Evolutionary conservation across 441 rosid species (phyloP).

Genomic region (Macaranga tanarius): DNA sequence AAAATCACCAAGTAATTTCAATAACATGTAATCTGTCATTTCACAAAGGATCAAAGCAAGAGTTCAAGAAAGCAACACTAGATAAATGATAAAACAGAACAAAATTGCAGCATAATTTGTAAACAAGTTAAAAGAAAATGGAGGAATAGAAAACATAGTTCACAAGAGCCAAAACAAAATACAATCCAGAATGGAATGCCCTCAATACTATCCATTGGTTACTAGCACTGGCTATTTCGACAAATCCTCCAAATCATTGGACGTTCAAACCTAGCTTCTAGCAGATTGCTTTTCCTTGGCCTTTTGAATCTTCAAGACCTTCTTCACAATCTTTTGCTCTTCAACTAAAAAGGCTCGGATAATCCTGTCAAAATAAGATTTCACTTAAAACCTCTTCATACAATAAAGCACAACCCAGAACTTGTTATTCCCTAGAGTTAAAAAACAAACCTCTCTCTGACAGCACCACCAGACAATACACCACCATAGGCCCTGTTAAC

Average conservation of each 20-base stretch:
- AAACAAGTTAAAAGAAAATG: conserved; percentile 28
- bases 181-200: conserved; percentile 30
- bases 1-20: background rate
- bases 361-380: conserved; percentile 31
- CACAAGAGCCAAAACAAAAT: conserved; percentile 28
- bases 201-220: conserved; percentile 32
- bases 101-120: conserved; percentile 36
- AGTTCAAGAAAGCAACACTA: conserved; percentile 17
- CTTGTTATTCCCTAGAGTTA: background rate
- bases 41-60: conserved; percentile 17
- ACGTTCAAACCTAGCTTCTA: conserved; percentile 26
- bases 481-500: conserved; percentile 63
- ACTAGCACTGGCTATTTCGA: conserved; percentile 18
- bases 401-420: background rate
- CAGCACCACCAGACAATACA: conserved; percentile 53
- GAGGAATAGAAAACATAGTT: conserved; percentile 25
- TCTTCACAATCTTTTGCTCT: conserved; percentile 68
- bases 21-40: conserved; percentile 13
- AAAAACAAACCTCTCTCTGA: conserved; percentile 46
- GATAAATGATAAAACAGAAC: conserved; percentile 7
- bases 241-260: background rate
- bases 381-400: background rate
- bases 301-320: conserved; percentile 68
- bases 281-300: conserved; percentile 53
- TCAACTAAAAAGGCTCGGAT: conserved; percentile 61